Conservation (phyloP, 768 basidiomycete genomes). For the Thelephora ganbajun region DNA sequence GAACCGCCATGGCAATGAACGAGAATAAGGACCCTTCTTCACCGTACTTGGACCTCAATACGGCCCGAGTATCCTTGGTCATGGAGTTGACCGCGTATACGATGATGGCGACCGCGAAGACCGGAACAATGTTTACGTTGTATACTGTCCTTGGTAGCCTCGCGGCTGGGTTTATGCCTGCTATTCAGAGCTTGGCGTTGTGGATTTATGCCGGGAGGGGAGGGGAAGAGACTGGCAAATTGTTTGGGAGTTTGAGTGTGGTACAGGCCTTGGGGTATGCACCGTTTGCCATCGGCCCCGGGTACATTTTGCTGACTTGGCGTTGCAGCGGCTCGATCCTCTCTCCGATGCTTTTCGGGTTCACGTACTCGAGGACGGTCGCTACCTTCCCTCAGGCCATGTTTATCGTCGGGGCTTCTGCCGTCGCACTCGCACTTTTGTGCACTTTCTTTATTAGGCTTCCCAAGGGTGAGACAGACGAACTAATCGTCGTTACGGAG, state of each 20-base stretch:
- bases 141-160: conserved; percentile 39
- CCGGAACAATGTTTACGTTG: conserved; percentile 35
- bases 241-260: conserved; percentile 76
- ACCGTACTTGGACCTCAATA: conserved; percentile 49
- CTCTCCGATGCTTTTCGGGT: conserved; percentile 60
- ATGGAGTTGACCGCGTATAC: conserved; percentile 41
- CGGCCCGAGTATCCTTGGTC: conserved; percentile 47
- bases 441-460: conserved; percentile 35
- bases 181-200: conserved; percentile 58
- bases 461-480: conserved; percentile 7
- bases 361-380: conserved; percentile 60
- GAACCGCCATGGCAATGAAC: too few relatives aligned
- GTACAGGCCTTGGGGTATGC: conserved; percentile 50
- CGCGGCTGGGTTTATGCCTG: conserved; percentile 49
- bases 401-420: conserved; percentile 40
- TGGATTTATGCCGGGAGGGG: conserved; percentile 43
- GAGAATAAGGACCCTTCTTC: too few relatives aligned
- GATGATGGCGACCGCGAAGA: conserved; percentile 27
- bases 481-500: background rate
- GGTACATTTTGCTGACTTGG: background rate
- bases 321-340: conserved; percentile 50
- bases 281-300: background rate
- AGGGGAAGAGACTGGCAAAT: conserved; percentile 49
- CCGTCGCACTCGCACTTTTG: conserved; percentile 26
- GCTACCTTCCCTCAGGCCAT: conserved; percentile 54